These are phyloP conservation scores for Yamadazyma mexicana DNA, from an alignment of 1,139 yeast species.

Conservation along the genomic window DNA sequence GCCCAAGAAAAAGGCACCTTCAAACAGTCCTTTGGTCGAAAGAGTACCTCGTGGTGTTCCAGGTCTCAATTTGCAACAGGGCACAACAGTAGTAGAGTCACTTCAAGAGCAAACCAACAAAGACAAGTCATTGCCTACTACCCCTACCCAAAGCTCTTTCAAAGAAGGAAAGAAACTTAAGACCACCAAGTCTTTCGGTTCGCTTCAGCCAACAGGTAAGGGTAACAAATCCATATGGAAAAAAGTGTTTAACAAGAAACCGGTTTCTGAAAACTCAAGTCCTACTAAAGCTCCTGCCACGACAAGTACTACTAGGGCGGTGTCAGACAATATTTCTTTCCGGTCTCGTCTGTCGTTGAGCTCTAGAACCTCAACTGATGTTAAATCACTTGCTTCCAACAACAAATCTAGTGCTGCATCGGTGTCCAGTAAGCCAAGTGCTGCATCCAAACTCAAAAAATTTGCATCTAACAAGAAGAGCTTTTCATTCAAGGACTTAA, in stretches of 20 bases:
- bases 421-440: not conserved
- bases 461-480: constrained; percentile 9
- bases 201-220: not conserved
- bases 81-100: too few species aligned
- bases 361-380: constrained; percentile 1
- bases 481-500: constrained; percentile 16
- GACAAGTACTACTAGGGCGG: not conserved
- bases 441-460: constrained; percentile 11
- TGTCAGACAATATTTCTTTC: not conserved
- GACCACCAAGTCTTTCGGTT: constrained; percentile 8
- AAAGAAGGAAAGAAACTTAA: constrained; percentile 1
- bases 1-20: constrained; percentile 12
- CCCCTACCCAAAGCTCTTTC: constrained; percentile 7
- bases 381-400: too few species aligned
- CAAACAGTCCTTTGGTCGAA: constrained; percentile 14
- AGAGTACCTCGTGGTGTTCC: not conserved
- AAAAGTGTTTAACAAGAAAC: constrained; percentile 14
- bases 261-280: not conserved
- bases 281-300: not conserved
- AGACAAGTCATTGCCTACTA: constrained; percentile 14
- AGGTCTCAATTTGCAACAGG: too few species aligned
- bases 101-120: not conserved
- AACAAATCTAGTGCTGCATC: not conserved
- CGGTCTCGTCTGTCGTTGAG: not conserved
- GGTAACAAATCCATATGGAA: constrained; percentile 12